These are phyloP conservation scores for Ascochyta fabae DNA, from an alignment of 2,329 filamentous ascomycete species.

Conservation along the genomic window DNA sequence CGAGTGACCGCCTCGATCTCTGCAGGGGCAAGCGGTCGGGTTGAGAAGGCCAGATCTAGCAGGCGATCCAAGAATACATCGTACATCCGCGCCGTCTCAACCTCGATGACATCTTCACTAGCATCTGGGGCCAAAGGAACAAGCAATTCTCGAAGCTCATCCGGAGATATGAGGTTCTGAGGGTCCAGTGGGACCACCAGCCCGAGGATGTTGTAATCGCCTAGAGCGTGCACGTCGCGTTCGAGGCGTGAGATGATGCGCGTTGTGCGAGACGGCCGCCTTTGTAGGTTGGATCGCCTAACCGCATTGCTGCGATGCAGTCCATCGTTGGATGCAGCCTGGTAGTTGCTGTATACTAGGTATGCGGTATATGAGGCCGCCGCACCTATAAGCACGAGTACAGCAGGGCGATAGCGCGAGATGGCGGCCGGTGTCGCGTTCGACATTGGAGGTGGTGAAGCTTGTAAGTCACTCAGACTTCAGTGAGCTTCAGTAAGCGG, in stretches of 20 bases:
- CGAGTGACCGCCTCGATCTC: conserved; percentile 28
- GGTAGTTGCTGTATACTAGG: conserved; percentile 59
- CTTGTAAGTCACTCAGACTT: neutral
- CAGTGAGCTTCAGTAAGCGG: neutral
- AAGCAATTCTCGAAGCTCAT: conserved; percentile 34
- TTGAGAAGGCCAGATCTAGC: conserved; percentile 30
- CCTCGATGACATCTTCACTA: conserved; percentile 28
- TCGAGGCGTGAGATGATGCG: conserved; percentile 26
- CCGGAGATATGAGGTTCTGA: conserved; percentile 25
- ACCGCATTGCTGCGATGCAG: conserved; percentile 73
- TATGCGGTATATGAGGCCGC: conserved; percentile 66
- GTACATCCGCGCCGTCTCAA: conserved; percentile 33
- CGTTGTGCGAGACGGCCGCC: conserved; percentile 32
- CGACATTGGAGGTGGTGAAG: conserved; percentile 33
- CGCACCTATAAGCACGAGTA: conserved; percentile 63
- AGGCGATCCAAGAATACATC: conserved; percentile 41
- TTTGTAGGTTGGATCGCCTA: conserved; percentile 56
- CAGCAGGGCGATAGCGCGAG: conserved; percentile 53
- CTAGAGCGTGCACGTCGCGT: conserved; percentile 30
- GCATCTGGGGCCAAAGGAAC: conserved; percentile 25
- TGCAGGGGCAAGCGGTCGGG: conserved; percentile 22
- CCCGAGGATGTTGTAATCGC: conserved; percentile 37
- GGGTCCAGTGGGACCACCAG: conserved; percentile 31
- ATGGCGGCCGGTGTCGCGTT: conserved; percentile 41
- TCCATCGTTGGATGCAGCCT: conserved; percentile 33